Evolutionary conservation across 768 basidiomycete genomes (phyloP), one percentile per base, ranked within the genome.

Genomic region (Tephrocybe sp.): DNA sequence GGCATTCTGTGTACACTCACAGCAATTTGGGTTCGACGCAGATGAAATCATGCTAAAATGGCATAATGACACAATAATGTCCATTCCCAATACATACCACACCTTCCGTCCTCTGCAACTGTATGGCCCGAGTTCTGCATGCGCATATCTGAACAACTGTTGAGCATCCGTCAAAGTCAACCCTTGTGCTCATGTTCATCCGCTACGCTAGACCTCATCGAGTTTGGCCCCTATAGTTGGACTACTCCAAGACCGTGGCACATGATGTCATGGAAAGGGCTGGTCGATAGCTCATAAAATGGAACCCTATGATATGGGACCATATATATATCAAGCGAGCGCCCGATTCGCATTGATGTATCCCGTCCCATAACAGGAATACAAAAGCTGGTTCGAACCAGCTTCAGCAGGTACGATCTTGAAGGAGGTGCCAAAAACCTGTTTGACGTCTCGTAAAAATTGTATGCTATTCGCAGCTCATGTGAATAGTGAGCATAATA

Each of bases 331-430:
- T 57, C 33, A 58, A 45, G 85, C 86, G 51, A 93, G 68, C 23
- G 86, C 78, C 59, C 89, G 77, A 66, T 92, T 93, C 50, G 86
- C 84, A 66, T 98, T 99, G 55, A 91, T 73, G 65, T 94, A 94
- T 39, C 97, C 96, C 20, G 86, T 83, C 10, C 96, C 96, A 56
- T 94, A 90, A 65, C 96, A 98, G 5, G 92, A 92, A 67, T 93
- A 87, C 41, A 92, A 50, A 12, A 91, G 79, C 54, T 92, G 84
- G 11, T 75, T 68, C 32, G 74, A 78, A 11, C 77, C 70, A 17
- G 73, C 65, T 54, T 83, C 81, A 45, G 77, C 80, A 2, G 84
- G 72, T 14, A 80, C 78, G 49, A 97, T 87, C 69, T 97, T 98
- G 83, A 98, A 98, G 12, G 90, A 87, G 0, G 90, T 93, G 23